Base-by-base conservation (phyloP, 108 stramenopile genomes). In the Cyclotella sp. region DNA sequence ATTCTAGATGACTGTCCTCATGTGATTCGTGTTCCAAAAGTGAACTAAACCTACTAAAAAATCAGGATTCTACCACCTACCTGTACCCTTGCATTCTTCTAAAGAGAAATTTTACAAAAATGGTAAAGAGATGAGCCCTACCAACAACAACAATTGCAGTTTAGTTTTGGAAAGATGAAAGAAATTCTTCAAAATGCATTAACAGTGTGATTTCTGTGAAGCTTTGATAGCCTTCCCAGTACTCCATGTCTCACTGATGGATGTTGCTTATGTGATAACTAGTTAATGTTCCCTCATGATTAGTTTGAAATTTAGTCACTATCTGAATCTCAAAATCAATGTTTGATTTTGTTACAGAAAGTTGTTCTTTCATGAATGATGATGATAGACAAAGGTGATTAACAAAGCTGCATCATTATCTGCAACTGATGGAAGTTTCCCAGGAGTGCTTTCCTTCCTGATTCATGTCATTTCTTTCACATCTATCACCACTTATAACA, bases 1-100 rank as follows among this genome's bases (percentile, higher is more conserved):
- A 34, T 6, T 3, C 3, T 15, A 34, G 22, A 4, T n/a, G 34
- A 34, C 18, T 10, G 39, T 41, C n/a, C 1, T 9, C 8, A 24
- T 65, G 64, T 16, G 64, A 19, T 47, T 65, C 64, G 24, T 65
- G 64, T 26, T 6, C 64, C 26, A 65, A 9, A n/a, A 46, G 24
- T 24, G 43, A 8, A 22, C 13, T 24, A 22, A 46, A 65, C 19
- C 44, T 19, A n/a, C 43, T 18, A 1, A 44, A 15, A 44, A 65
- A 65, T 65, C 64, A 45, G 45, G 13, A 26, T 65, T 44, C 40
- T 19, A 65, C 64, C 64, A 65, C 16, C 64, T 39, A 24, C 46
- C 24, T 28, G 64, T 65, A 47, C 21, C 24, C 22, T 5, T 44
- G 26, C 45, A 46, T 5, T 65, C 64, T 24, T 44, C 14, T 22